These are phyloP conservation scores for Erythrophleum ivorense DNA, from an alignment of 331 rosid species.

Conservation along the genomic window DNA sequence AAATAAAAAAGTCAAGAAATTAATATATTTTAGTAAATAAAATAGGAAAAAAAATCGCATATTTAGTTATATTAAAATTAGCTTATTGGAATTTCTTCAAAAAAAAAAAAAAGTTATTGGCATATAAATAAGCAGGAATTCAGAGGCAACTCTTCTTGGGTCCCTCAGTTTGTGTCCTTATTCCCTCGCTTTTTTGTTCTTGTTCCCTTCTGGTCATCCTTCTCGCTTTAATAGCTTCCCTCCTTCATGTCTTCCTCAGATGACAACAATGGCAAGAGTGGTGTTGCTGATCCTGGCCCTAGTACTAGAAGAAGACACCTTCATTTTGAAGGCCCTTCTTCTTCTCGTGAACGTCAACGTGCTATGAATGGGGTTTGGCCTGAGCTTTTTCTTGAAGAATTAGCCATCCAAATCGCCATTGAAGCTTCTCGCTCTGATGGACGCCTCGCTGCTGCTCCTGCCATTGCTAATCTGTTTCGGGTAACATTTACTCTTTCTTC, in stretches of 20 bases:
- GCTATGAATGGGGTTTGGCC: slow-evolving; percentile 69
- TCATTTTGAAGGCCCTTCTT: too few species aligned
- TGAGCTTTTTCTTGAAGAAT: slow-evolving; percentile 68
- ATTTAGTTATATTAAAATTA: too few species aligned
- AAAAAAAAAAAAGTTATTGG: background rate
- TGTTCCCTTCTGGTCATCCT: slow-evolving; percentile 52
- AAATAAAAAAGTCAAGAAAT: too few species aligned
- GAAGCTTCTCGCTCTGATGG: slow-evolving; percentile 65
- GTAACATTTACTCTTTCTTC: slow-evolving; percentile 34
- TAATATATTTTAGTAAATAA: too few species aligned
- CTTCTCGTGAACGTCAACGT: slow-evolving; percentile 61
- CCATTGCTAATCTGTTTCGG: slow-evolving; percentile 75
- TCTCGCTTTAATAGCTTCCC: slow-evolving; percentile 32
- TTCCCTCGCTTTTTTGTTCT: slow-evolving; percentile 48
- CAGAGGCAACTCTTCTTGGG: background rate
- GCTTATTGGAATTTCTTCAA: too few species aligned
- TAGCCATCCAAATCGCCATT: slow-evolving; percentile 74
- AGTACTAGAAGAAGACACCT: slow-evolving; percentile 22
- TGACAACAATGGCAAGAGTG: background rate
- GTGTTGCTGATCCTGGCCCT: slow-evolving; percentile 43
- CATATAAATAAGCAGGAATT: background rate
- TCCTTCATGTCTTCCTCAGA: slow-evolving; percentile 54
- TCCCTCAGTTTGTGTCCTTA: background rate
- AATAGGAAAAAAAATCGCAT: too few species aligned
- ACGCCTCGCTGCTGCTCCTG: slow-evolving; percentile 68